phyloP scores from a whole-genome alignment of 768 basidiomycete genomes.

The Serendipita sp. region DNA sequence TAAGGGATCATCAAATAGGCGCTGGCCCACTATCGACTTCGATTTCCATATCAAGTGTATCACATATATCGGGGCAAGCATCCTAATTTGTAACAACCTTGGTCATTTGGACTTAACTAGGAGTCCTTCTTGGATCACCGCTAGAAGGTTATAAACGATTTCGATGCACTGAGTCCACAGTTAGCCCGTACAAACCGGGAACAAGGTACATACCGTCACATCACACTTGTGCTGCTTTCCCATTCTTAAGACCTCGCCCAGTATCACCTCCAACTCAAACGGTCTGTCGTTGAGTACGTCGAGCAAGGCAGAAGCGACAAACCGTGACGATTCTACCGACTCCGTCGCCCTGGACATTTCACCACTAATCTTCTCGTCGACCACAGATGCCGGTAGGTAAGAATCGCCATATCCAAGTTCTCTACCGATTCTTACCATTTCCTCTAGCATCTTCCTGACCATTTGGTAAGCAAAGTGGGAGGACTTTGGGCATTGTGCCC shows the following conservation, averaged over 20 bases:
- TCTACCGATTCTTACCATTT: not conserved
- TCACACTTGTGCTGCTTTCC: not conserved
- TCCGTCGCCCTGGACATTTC: not conserved
- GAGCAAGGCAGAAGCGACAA: not conserved
- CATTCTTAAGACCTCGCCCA: not conserved
- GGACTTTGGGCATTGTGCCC: not conserved
- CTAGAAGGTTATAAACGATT: not conserved
- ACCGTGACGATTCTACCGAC: not conserved
- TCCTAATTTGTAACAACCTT: too few species aligned
- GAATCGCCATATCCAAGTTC: not conserved
- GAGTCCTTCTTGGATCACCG: not conserved
- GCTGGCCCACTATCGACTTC: too few species aligned
- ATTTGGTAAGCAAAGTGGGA: not conserved
- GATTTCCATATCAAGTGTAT: too few species aligned
- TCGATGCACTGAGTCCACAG: not conserved
- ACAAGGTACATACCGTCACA: not conserved
- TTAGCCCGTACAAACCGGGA: not conserved
- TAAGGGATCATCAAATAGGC: too few species aligned
- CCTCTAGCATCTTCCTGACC: not conserved
- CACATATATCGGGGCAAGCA: too few species aligned
- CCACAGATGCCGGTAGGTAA: not conserved
- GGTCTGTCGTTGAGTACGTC: not conserved
- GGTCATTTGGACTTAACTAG: not conserved
- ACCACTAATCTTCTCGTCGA: not conserved
- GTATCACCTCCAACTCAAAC: constrained; percentile 4